Evolutionary conservation across 139 green algal species (phyloP), one percentile per base, ranked within the genome.

Genomic region (Bryopsis sp.): DNA sequence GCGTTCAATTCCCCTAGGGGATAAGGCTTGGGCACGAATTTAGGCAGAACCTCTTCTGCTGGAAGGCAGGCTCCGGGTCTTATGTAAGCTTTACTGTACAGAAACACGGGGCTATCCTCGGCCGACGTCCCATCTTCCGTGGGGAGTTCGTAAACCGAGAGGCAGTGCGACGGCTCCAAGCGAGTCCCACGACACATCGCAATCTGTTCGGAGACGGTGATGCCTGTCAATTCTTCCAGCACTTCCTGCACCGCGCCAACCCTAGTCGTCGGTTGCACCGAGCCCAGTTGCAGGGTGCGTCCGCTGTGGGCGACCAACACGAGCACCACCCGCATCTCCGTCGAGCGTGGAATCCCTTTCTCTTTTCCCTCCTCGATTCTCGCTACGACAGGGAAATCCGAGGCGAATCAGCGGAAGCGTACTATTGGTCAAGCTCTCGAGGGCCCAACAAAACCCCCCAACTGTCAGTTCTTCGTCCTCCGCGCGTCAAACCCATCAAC

Each of bases 121-220:
- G 73, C 72, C 47, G 70, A 64, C 31, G 46, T 24, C 7, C 26
- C 24, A 29, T 79, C 78, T 57, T 90, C 86, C 79, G 69, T 50
- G 4, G 90, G 88, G 19, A 96, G 78, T 11, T 74, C 62, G 66
- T 96, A 97, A 2, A 72, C 72, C 1, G 70, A 59, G 3, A 96
- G 74, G 2, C 69, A 64, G 57, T 85, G 79, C 2, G 48, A 34
- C 2, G 77, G 73, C 48, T 96, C 90, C 35, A 97, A 72, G 4
- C 77, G 73, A 1, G 73, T 66, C 3, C 86, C 88, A 59, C 82
- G 72, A 66, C 76, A 84, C 78, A 94, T 92, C 2, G 90, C 47
- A 33, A 97, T 90, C 67, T 97, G 91, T 39, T 97, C 91, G 0
- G 58, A 59, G 1, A 79, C 48, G 0, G 78, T 61, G 2, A 95